These are phyloP conservation scores for Kwoniella newhampshirensis DNA, from an alignment of 768 basidiomycete genomes.

Conservation along the genomic window DNA sequence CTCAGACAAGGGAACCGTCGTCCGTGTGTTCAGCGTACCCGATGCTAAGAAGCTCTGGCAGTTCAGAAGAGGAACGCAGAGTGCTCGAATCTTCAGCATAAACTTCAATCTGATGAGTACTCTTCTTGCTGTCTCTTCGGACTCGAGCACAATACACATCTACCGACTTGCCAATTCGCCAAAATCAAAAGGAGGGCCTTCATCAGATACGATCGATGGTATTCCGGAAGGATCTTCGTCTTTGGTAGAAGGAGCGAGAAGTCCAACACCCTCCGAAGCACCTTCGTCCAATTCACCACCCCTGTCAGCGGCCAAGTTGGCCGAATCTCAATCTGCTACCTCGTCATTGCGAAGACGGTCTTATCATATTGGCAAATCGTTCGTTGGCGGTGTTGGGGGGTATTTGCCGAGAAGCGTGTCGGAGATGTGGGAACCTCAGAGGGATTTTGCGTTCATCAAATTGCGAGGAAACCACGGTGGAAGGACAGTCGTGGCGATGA, in stretches of 20 bases:
- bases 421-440: constrained; percentile 94
- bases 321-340: constrained; percentile 27
- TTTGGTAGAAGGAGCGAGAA: constrained; percentile 39
- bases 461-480: constrained; percentile 71
- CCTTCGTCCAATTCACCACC: constrained; percentile 36
- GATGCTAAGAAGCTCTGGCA: constrained; percentile 92
- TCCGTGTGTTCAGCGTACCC: constrained; percentile 89
- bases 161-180: constrained; percentile 68
- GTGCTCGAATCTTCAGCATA: constrained; percentile 78
- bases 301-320: constrained; percentile 15
- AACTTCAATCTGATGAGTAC: constrained; percentile 80
- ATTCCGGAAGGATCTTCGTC: constrained; percentile 4
- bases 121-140: constrained; percentile 84
- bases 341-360: constrained; percentile 46
- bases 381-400: constrained; percentile 51
- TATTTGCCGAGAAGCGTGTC: constrained; percentile 74
- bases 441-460: constrained; percentile 89
- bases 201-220: neutral
- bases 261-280: constrained; percentile 39
- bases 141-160: constrained; percentile 93
- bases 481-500: constrained; percentile 82
- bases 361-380: constrained; percentile 49
- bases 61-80: constrained; percentile 85
- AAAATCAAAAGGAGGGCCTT: neutral
- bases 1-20: constrained; percentile 93